Conservation (phyloP, 306 rosid genomes). For the Pyrus bretschneideri region DNA sequence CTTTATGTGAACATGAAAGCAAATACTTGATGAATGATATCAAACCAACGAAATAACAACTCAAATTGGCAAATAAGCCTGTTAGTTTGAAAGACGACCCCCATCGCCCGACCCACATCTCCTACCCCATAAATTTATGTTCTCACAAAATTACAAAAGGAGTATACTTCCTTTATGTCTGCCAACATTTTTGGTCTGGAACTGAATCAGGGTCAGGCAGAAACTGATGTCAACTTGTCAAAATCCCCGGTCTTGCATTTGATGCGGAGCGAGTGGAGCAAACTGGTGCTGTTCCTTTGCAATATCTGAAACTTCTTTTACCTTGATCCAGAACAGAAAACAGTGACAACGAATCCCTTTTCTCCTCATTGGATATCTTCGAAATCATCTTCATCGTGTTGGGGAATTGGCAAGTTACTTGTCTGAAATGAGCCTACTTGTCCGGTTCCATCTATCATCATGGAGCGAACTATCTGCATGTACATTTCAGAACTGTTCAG, state of each 20-base stretch:
- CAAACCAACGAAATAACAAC: too few species aligned
- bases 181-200: not conserved
- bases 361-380: constrained; percentile 41
- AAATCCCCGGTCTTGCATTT: not conserved
- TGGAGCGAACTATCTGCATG: constrained; percentile 64
- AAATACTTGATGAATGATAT: too few species aligned
- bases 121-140: not conserved
- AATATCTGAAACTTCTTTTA: not conserved
- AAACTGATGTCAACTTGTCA: not conserved
- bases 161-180: not conserved
- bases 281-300: not conserved
- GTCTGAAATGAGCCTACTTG: constrained; percentile 36
- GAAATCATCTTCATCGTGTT: constrained; percentile 35
- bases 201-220: too few species aligned
- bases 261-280: not conserved
- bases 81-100: too few species aligned
- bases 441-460: constrained; percentile 52
- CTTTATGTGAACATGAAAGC: too few species aligned
- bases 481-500: constrained; percentile 4
- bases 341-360: not conserved
- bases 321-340: not conserved
- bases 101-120: too few species aligned
- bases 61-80: too few species aligned
- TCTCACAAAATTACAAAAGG: not conserved
- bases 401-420: constrained; percentile 29